Evolutionary conservation across 345 rosid genomes (phyloP).

Genomic region (Limnanthes douglasii): DNA sequence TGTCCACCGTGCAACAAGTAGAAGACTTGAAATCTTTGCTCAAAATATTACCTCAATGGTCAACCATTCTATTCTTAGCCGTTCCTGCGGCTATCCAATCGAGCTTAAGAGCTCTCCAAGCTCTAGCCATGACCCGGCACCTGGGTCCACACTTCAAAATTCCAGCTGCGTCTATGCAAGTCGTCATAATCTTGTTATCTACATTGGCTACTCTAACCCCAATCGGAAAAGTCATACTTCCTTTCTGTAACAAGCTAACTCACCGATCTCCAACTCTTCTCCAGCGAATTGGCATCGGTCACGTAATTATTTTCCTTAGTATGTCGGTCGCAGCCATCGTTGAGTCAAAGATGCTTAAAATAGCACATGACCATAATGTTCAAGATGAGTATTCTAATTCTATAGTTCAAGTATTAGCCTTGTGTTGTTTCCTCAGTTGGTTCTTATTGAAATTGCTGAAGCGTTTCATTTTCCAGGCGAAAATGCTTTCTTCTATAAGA

Average conservation of each 20-base stretch:
- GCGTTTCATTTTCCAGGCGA: conserved; percentile 36
- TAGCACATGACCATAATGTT: conserved; percentile 5
- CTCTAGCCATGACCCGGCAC: conserved; percentile 27
- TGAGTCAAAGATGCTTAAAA: conserved; percentile 25
- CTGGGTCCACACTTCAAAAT: conserved; percentile 25
- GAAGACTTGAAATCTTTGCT: conserved; percentile 42
- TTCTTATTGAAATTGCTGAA: conserved; percentile 26
- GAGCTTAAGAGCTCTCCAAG: conserved; percentile 30
- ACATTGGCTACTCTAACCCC: conserved; percentile 8
- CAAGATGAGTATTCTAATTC: no score
- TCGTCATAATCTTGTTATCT: conserved; percentile 13
- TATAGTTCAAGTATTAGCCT: conserved; percentile 17
- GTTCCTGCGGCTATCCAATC: conserved; percentile 14
- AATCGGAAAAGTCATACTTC: no score
- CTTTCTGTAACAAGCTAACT: conserved; percentile 21
- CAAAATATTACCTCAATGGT: conserved; percentile 23
- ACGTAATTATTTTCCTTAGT: conserved; percentile 19
- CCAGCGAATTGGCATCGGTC: conserved; percentile 31
- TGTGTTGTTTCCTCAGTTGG: conserved; percentile 32
- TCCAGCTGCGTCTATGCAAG: conserved; percentile 29
- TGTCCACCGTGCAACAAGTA: conserved; percentile 41
- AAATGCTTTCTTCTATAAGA: conserved; percentile 25
- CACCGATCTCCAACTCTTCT: conserved; percentile 11
- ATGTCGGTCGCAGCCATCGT: conserved; percentile 20
- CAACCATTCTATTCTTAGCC: conserved; percentile 16